Evolutionary conservation across 176 grass and related monocot genomes (phyloP), one percentile per base, ranked within the genome.

Genomic region (Alopecurus myosuroides): DNA sequence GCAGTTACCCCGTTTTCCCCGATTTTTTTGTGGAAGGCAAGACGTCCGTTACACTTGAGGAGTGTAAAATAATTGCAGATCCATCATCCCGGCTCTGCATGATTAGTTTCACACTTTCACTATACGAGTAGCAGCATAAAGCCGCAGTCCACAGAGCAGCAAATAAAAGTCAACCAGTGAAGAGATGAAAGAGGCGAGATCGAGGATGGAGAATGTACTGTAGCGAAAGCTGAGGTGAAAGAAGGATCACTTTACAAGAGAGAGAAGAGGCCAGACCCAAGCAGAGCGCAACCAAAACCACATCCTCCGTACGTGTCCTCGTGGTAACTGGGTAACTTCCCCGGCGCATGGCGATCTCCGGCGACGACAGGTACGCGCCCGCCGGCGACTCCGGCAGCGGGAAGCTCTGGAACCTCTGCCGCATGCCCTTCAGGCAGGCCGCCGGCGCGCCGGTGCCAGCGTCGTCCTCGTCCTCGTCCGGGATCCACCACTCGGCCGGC

Each of bases 391-490:
- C 85, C 42, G 57, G 67, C 62, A 60, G 81, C 2, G 93, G 97
- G 29, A 99, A 94, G 84, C 85, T 91, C n/a, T 99, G 91, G 89
- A 94, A 85, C 64, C 94, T 99, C 58, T 99, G 93, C 80, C 93
- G 94, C 81, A 96, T 99, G 86, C 91, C 97, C 52, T 99, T 99
- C 86, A 81, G 91, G 84, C 92, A 89, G 82, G 70, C 86, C 6
- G 76, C 73, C 19, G 93, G 88, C 3, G 81, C 85, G 58, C 57
- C 84, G 10, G 84, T 44, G 58, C 61, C 67, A 6, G 84, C 78
- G 26, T 72, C 84, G 11, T 85, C 88, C 9, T 81, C 90, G 22
- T 90, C 93, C 4, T 90, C 90, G 26, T 82, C 87, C 18, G 86
- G 79, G 93, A 89, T 90, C 82, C 89, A 93, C 42, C 88, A 89